Base-by-base conservation (phyloP, 2,329 filamentous ascomycete genomes). In the Pestalotiopsis sp. region DNA sequence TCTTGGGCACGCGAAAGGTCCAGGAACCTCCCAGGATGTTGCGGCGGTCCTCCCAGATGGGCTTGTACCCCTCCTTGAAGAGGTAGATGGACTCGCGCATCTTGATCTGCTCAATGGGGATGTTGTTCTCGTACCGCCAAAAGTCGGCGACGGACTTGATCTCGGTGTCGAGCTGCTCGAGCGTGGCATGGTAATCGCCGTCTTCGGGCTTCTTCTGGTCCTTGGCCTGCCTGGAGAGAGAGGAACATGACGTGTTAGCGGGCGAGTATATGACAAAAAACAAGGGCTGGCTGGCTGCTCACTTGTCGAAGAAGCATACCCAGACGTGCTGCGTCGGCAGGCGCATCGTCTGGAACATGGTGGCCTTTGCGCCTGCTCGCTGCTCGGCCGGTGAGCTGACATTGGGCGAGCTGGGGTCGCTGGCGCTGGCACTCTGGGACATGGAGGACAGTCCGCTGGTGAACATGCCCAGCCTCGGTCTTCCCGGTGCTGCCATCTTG, bases 1-100 rank as follows among this genome's bases (percentile, higher is more conserved):
- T 86, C 84, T 97, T 97, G 72, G 91, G 90, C 59, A 98, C 91
- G 65, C 95, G 91, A 81, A 98, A 97, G 25, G 94, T 97, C 94
- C 94, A 98, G 78, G 92, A 92, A 64, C 95, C 95, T 66, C 95
- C 95, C 70, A 90, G 87, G 69, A 92, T 85, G 81, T 98, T 98
- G 75, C 96, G 90, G 56, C 93, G 89, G 78, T 98, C 95, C 82
- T 94, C 92, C 92, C 92, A 94, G 73, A 94, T 84, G 68, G 92
- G 92, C 71, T 87, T 88, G 80, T 93, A 93, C 45, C 92, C 92
- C 71, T 89, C 85, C 80, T 94, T 94, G 85, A 94, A 94, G 72
- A 95, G 86, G 78, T 94, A 93, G 72, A 94, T 87, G 60, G 90
- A 92, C 81, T 94, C 92, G 75, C 91, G 90, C 84, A 92, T 90